A percentile compares a stretch with the other conserved stretches of the same genome.
Conservation (phyloP, 2,329 filamentous ascomycete species). For the Hymenoscyphus albidus region DNA sequence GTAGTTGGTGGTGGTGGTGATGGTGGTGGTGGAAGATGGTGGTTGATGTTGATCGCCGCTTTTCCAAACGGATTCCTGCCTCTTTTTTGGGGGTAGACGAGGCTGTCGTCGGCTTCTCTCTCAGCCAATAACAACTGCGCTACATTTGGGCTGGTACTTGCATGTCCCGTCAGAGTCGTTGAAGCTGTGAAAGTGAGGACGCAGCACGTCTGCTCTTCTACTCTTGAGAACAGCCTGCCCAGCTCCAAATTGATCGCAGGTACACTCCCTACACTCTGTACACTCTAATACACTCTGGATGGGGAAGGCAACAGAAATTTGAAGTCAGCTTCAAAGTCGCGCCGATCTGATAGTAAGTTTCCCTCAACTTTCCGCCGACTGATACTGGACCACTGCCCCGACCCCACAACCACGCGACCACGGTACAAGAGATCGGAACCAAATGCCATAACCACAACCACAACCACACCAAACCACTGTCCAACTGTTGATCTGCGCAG, state of each 20-base stretch:
- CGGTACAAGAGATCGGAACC: background rate
- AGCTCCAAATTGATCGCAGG: background rate
- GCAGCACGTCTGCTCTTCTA: background rate
- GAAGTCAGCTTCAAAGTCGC: conserved; percentile 1
- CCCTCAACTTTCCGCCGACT: background rate
- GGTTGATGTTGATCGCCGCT: background rate
- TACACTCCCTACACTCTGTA: too few species aligned
- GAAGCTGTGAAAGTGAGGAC: background rate
- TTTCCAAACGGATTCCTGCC: background rate
- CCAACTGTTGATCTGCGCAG: background rate
- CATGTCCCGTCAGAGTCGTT: background rate
- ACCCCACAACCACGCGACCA: background rate
- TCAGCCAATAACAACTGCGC: background rate
- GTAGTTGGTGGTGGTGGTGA: background rate
- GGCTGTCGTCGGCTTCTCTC: background rate
- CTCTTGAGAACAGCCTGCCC: background rate
- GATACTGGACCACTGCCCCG: too few species aligned
- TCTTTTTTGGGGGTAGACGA: background rate
- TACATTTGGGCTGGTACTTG: background rate
- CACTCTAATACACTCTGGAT: background rate
- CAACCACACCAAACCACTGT: background rate
- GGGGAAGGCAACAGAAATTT: background rate
- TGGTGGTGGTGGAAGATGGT: too few species aligned
- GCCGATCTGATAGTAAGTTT: conserved; percentile 3
- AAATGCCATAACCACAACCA: background rate